Conservation (phyloP, 208 protist species). For the Leishmania aethiopica region DNA sequence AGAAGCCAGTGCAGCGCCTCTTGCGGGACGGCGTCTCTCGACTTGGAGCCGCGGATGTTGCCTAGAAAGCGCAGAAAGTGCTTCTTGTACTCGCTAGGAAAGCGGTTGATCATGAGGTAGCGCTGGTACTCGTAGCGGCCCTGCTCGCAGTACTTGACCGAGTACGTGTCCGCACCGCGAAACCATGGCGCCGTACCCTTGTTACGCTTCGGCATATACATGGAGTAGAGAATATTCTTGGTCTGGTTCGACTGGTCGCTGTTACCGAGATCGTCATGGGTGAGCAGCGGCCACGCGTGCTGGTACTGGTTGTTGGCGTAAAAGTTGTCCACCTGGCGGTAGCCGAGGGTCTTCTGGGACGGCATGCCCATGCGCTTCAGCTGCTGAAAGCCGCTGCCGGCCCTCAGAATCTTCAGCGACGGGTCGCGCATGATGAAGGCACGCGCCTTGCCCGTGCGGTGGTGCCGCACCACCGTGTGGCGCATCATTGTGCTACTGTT, state of each 20-base stretch:
- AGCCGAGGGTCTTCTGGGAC: slow-evolving; percentile 53
- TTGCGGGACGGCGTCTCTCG: slow-evolving; percentile 61
- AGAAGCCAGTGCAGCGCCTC: slow-evolving; percentile 93
- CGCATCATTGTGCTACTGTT: slow-evolving; percentile 50
- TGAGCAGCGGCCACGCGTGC: slow-evolving; percentile 89
- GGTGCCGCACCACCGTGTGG: slow-evolving; percentile 41
- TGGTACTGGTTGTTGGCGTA: slow-evolving; percentile 88
- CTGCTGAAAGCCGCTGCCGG: slow-evolving; percentile 67
- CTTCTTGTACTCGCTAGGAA: slow-evolving; percentile 92
- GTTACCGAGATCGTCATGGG: slow-evolving; percentile 90
- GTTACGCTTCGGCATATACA: slow-evolving; percentile 93
- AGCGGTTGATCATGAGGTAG: slow-evolving; percentile 92
- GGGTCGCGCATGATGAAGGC: slow-evolving; percentile 86
- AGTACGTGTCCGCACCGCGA: slow-evolving; percentile 91
- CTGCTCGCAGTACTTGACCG: slow-evolving; percentile 92
- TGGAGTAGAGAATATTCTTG: slow-evolving; percentile 88
- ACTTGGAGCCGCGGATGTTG: slow-evolving; percentile 60
- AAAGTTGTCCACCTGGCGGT: slow-evolving; percentile 74
- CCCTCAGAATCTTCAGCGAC: slow-evolving; percentile 68
- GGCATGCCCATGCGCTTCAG: slow-evolving; percentile 85
- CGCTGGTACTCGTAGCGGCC: slow-evolving; percentile 92
- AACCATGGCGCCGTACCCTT: slow-evolving; percentile 92
- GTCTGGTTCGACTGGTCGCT: slow-evolving; percentile 91
- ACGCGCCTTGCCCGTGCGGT: slow-evolving; percentile 80
- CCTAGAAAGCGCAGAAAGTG: slow-evolving; percentile 83